These are phyloP conservation scores for Pelargonium nanum DNA, from an alignment of 345 rosid species.

Conservation along the genomic window DNA sequence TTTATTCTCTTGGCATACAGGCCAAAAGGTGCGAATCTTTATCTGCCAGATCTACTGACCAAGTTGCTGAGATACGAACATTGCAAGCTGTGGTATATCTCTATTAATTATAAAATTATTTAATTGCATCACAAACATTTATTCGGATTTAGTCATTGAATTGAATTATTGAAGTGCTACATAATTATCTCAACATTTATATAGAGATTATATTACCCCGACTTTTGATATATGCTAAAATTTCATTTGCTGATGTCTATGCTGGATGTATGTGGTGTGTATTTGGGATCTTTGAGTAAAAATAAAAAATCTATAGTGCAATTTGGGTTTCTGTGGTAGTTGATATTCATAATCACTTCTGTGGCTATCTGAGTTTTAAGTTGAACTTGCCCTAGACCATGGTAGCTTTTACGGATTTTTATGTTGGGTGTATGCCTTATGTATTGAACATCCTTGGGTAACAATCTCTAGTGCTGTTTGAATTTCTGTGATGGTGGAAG, in stretches of 20 bases:
- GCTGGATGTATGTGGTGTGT: background rate
- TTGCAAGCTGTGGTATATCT: constrained; percentile 61
- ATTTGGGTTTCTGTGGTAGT: background rate
- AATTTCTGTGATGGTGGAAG: background rate
- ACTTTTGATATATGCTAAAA: background rate
- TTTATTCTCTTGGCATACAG: constrained; percentile 32
- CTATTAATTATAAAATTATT: constrained; percentile 1
- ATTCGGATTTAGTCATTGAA: background rate
- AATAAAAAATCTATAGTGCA: background rate
- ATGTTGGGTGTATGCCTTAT: background rate
- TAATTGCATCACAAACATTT: background rate
- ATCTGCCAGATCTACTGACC: constrained; percentile 42
- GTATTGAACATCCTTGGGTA: background rate
- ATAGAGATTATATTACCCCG: background rate
- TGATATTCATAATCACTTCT: background rate
- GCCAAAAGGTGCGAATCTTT: constrained; percentile 51
- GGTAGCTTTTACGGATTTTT: background rate
- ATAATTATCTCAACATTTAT: background rate
- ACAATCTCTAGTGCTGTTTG: background rate
- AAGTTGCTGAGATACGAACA: constrained; percentile 50
- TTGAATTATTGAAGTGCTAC: background rate
- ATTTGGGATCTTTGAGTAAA: no score
- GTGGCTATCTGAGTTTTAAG: background rate
- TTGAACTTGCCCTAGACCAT: background rate
- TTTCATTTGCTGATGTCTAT: background rate